These are phyloP conservation scores for Discostella pseudostelligera DNA, from an alignment of 108 stramenopile species.

Conservation along the genomic window DNA sequence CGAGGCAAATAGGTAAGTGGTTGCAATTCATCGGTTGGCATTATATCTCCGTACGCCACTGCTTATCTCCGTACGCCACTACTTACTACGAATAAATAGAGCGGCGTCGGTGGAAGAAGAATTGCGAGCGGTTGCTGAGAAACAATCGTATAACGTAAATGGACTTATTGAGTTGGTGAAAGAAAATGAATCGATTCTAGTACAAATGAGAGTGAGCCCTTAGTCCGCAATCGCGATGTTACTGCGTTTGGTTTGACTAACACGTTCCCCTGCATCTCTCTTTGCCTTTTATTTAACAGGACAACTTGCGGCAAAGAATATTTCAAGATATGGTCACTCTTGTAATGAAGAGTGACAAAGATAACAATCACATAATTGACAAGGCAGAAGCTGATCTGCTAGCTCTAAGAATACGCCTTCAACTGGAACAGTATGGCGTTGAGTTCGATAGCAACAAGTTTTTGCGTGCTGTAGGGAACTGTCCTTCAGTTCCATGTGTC, in stretches of 20 bases:
- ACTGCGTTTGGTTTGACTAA: neutral
- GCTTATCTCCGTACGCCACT: neutral
- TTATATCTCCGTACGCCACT: too few relatives aligned
- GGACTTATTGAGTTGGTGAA: conserved; percentile 45
- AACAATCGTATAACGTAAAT: conserved; percentile 40
- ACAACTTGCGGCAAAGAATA: conserved; percentile 38
- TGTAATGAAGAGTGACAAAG: conserved; percentile 29
- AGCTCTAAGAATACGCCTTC: conserved; percentile 29
- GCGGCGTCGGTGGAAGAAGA: conserved; percentile 37
- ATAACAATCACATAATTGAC: conserved; percentile 30
- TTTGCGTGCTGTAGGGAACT: conserved; percentile 24
- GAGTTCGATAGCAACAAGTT: conserved; percentile 43
- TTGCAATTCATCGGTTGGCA: too few relatives aligned
- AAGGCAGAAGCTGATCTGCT: conserved; percentile 29
- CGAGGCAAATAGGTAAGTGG: conserved; percentile 28
- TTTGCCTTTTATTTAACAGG: conserved; percentile 7
- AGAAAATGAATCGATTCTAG: conserved; percentile 39
- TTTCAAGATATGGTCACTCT: conserved; percentile 34
- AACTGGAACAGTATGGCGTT: conserved; percentile 37
- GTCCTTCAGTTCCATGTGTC: conserved; percentile 28
- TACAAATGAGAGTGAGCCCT: conserved; percentile 38
- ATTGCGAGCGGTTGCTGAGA: conserved; percentile 29
- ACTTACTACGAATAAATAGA: conserved; percentile 10
- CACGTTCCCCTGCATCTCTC: neutral
- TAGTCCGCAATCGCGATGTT: neutral